Evolutionary conservation across 2,329 filamentous ascomycete species (phyloP).

Genomic region (Dactylella cylindrospora): DNA sequence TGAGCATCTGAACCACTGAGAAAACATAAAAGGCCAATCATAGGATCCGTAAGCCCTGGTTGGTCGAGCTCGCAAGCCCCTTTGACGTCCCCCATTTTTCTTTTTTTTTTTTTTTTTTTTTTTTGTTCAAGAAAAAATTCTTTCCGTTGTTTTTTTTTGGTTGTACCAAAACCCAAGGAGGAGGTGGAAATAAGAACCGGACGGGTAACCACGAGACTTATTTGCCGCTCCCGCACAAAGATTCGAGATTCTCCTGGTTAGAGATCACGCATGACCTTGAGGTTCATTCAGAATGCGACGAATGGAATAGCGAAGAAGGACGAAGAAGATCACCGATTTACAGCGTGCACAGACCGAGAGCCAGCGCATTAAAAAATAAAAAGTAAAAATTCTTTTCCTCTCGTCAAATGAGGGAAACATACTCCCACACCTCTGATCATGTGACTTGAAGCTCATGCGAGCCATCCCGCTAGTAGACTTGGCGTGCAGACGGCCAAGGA

Average conservation of each 20-base stretch:
- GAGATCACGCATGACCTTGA: too few species aligned
- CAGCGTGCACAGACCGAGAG: too few species aligned
- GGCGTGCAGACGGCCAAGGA: slow-evolving; percentile 31
- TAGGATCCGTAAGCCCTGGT: slow-evolving; percentile 21
- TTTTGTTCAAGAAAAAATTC: too few species aligned
- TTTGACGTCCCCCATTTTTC: too few species aligned
- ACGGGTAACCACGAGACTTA: slow-evolving; percentile 44
- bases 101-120: slow-evolving; percentile 24
- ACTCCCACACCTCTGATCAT: slow-evolving; percentile 33
- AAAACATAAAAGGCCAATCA: slow-evolving; percentile 32
- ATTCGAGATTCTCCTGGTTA: slow-evolving; percentile 13
- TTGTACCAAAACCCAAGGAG: too few species aligned
- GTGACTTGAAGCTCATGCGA: slow-evolving; percentile 45
- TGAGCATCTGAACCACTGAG: slow-evolving; percentile 16
- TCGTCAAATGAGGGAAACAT: slow-evolving; percentile 19
- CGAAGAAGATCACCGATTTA: too few species aligned
- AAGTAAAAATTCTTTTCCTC: too few species aligned
- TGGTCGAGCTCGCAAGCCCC: too few species aligned
- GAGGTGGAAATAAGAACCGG: slow-evolving; percentile 33
- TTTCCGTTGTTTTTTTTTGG: too few species aligned
- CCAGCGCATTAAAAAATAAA: too few species aligned
- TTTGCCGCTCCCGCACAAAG: slow-evolving; percentile 36
- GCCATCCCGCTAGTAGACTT: slow-evolving; percentile 44
- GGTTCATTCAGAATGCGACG: too few species aligned
- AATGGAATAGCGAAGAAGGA: too few species aligned